Base-by-base conservation (phyloP, 352 stramenopile genomes). In the Phytophthora tentaculata region DNA sequence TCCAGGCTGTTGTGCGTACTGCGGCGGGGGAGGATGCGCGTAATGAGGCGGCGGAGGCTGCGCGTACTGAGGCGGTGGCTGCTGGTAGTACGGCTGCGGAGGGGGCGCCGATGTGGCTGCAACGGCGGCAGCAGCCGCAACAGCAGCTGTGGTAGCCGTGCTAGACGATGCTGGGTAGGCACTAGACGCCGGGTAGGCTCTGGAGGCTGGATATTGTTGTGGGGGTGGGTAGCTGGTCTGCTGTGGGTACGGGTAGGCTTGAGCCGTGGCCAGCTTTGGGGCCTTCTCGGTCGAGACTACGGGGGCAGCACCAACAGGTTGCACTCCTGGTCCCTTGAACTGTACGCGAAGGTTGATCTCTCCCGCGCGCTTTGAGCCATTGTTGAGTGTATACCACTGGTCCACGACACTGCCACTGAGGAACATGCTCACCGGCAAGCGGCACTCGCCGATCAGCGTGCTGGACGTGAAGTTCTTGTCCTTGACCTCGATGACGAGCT, bases 331-430 rank as follows among this genome's bases (percentile, higher is more conserved):
- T 5, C 81, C 73, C 45, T 87, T 69, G 56, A 87, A 83, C 64
- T 95, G 87, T 9, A 95, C 73, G 20, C 87, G 85, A 29, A 95
- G 71, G 48, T 95, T 95, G 70, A 95, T 92, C 64, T 95, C 86
- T 7, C 87, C 87, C 8, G 82, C 81, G 28, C 70, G 67, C 45
- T 80, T 77, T 26, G 67, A 71, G 49, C 82, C 74, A 56, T 91
- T 90, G 72, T 92, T 91, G 45, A 95, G 69, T 20, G 84, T 77
- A 71, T 89, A 94, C 87, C 87, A 95, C 56, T 95, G 77, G 73
- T 95, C 87, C 51, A 83, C 74, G 50, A 95, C 71, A 41, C 76
- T 73, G 23, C 87, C 85, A 32, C 73, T 66, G 43, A 89, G 60
- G 29, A 95, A 93, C 77, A 90, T 92, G 61, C 78, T 93, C 37